Percentiles rank a stretch among this genome's conserved stretches.
These are phyloP conservation scores for Gamarada debralockiae DNA, from an alignment of 495 filamentous ascomycete species.

Conservation along the genomic window DNA sequence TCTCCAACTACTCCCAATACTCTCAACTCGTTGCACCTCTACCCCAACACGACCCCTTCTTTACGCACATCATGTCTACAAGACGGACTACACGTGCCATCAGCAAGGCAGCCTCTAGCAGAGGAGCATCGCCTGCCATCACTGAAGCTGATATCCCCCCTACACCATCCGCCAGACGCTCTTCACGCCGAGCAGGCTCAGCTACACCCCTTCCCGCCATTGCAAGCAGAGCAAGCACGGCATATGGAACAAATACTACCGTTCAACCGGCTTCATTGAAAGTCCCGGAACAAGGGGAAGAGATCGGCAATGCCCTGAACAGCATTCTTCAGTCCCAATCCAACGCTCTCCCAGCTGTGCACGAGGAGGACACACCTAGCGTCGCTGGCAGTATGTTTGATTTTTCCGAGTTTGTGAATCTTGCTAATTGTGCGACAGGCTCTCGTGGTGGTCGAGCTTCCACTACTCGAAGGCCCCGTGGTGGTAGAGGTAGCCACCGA, in stretches of 20 bases:
- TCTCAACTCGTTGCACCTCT: too few species aligned
- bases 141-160: slow-evolving; percentile 11
- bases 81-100: slow-evolving; percentile 24
- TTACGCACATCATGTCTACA: slow-evolving; percentile 28
- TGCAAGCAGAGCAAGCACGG: slow-evolving; percentile 10
- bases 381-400: background rate
- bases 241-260: slow-evolving; percentile 22
- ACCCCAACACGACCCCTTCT: too few species aligned
- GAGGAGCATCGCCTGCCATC: slow-evolving; percentile 12
- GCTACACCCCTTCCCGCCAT: slow-evolving; percentile 12
- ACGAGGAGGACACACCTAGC: background rate
- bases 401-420: too few species aligned
- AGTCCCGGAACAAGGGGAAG: background rate
- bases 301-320: slow-evolving; percentile 5
- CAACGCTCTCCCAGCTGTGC: background rate
- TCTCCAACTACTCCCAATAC: slow-evolving; percentile 16
- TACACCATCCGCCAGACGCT: slow-evolving; percentile 3
- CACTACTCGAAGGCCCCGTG: background rate
- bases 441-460: background rate
- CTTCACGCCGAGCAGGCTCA: background rate
- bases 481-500: background rate
- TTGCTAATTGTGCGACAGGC: background rate
- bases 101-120: slow-evolving; percentile 16
- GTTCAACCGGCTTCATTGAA: background rate
- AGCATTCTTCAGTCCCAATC: slow-evolving; percentile 9